phyloP scores from a whole-genome alignment of 2,329 filamentous ascomycete species.

The Aureobasidium sp. region DNA sequence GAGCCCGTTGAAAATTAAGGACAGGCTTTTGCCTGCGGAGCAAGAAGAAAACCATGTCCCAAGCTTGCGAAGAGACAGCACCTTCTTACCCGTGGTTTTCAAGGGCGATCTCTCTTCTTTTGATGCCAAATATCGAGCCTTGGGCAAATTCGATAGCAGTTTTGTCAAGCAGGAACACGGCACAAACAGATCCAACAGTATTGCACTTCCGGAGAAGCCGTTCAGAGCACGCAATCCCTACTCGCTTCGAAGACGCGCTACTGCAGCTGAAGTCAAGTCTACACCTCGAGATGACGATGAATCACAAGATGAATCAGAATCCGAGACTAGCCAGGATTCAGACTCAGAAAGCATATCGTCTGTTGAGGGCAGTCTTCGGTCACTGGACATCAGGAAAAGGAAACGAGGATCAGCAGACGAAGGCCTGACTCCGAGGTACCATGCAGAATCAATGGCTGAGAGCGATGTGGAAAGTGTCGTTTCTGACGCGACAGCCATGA shows the following conservation, averaged over 20 bases:
- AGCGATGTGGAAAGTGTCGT: conserved; percentile 11
- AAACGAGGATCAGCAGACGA: conserved; percentile 1
- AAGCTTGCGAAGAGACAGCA: conserved; percentile 31
- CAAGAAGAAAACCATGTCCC: conserved; percentile 26
- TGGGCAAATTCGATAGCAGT: conserved; percentile 37
- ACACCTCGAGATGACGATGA: neutral
- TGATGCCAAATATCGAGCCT: conserved; percentile 47
- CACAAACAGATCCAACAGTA: conserved; percentile 8
- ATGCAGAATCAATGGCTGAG: neutral
- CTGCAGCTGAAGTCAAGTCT: neutral
- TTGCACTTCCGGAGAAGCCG: conserved; percentile 18
- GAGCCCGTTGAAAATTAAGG: conserved; percentile 37
- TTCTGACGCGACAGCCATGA: neutral
- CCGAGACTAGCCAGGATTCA: neutral
- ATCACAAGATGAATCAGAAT: neutral
- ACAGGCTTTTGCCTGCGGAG: conserved; percentile 42
- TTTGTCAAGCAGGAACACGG: neutral
- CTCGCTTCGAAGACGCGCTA: conserved; percentile 13
- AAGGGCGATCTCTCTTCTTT: conserved; percentile 40
- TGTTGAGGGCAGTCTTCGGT: neutral
- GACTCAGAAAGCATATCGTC: neutral
- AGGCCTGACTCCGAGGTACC: neutral
- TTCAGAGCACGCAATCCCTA: conserved; percentile 3
- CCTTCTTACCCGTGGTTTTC: conserved; percentile 48
- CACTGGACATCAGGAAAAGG: conserved; percentile 6